Base-by-base conservation (phyloP, 169 alveolate species). In the Eimeria brunetti region DNA sequence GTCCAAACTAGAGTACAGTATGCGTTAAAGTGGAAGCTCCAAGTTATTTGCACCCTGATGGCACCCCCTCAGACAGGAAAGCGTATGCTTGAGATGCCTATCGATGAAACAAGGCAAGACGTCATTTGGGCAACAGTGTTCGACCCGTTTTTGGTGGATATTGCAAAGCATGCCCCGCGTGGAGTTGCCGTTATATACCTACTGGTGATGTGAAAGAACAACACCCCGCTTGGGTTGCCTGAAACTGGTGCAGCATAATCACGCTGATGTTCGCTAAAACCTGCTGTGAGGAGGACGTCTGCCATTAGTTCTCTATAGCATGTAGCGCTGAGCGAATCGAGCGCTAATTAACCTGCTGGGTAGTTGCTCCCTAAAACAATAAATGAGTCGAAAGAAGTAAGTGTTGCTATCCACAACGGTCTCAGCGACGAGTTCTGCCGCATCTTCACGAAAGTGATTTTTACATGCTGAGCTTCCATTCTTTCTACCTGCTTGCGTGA, bases 401-500 rank as follows among this genome's bases (percentile, higher is more conserved):
- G 30, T 4, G 46, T 41, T 4, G 20, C 14, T 73, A 18, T 73
- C 51, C 56, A 22, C 56, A 38, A 12, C 56, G 56, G 36, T 33
- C 33, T 38, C 36, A 51, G 14, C 18, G 56, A 73, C 22, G 83
- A 14, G 56, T 1, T 73, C 36, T 33, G n/a, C 16, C 20, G 18
- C 33, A 36, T 38, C 83, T 73, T 18, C 53, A 73, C 9, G 22
- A 7, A 38, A 18, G 83, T 5, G 38, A 62, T 5, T 27, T 67
- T 33, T 7, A 67, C 30, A 18, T 73, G 51, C 83, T 38, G 83
- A 20, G 56, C 46, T 27, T 67, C 58, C 41, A 22, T 8, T n/a
- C 4, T 27, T 78, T 78, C 88, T 78, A 78, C 38, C 88, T 24
- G 88, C 67, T 51, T 49, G 67, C 46, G 24, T 46, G 88, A 2